Percentiles rank a stretch among this genome's conserved stretches.
Evolutionary conservation across 345 rosid species (phyloP).

Genomic region (Citrus sp.): DNA sequence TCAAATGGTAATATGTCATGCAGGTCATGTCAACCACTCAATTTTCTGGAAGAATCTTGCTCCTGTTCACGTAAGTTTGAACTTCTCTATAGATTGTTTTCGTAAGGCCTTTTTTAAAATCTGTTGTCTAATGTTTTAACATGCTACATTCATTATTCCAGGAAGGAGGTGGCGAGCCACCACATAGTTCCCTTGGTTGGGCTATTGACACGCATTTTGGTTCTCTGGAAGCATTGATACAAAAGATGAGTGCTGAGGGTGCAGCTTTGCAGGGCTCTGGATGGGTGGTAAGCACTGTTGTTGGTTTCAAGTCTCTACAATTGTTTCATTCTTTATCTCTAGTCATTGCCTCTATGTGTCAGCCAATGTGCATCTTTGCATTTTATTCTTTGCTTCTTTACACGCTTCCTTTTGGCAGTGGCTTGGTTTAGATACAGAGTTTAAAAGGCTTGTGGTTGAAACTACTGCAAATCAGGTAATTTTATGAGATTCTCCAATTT

Average conservation of each 20-base stretch:
- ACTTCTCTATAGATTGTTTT: not conserved
- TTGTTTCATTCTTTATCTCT: constrained; percentile 8
- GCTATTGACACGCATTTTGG: constrained; percentile 85
- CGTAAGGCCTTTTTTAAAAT: not conserved
- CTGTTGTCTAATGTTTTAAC: constrained; percentile 1
- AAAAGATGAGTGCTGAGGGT: constrained; percentile 87
- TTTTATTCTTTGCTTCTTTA: not conserved
- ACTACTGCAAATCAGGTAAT: constrained; percentile 90
- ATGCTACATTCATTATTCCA: constrained; percentile 20
- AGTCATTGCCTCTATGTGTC: not conserved
- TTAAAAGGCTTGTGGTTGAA: constrained; percentile 83
- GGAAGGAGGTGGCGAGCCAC: constrained; percentile 97
- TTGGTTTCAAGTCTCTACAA: not conserved
- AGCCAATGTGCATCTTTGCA: not conserved
- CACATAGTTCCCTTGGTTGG: constrained; percentile 65
- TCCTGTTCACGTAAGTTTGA: constrained; percentile 55
- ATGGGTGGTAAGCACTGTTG: constrained; percentile 78
- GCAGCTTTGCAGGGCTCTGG: constrained; percentile 98
- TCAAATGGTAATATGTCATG: constrained; percentile 4
- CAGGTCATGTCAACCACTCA: constrained; percentile 94
- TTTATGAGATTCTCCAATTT: not conserved
- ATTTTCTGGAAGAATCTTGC: constrained; percentile 90
- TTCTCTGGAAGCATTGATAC: constrained; percentile 67
- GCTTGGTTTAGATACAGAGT: constrained; percentile 85
- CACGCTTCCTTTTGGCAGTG: constrained; percentile 41